Percentiles rank a stretch among this genome's conserved stretches.
phyloP scores from a whole-genome alignment of 768 basidiomycete species.

The Suillus subalutaceus region DNA sequence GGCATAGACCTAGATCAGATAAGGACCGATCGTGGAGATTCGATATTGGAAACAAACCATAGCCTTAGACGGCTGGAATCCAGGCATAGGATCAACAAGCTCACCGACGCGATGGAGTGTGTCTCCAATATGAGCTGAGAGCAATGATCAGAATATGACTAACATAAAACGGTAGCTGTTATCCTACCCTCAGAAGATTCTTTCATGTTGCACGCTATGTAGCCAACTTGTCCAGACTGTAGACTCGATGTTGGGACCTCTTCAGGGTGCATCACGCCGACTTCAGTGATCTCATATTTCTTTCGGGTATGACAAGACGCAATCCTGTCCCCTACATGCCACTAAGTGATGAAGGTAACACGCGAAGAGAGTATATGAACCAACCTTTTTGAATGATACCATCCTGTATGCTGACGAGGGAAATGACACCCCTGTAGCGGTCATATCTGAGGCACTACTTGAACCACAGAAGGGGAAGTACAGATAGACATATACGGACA shows the following conservation, averaged over 20 bases:
- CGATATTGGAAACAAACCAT: conserved; percentile 61
- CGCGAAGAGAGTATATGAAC: conserved; percentile 10
- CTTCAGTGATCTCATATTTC: conserved; percentile 85
- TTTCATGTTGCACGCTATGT: conserved; percentile 96
- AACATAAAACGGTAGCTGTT: no score
- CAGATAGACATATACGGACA: conserved; percentile 49
- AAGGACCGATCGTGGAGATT: conserved; percentile 7
- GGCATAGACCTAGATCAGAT: conserved; percentile 73
- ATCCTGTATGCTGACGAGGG: conserved; percentile 78
- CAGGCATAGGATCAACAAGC: conserved; percentile 80
- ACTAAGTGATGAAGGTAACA: conserved; percentile 6
- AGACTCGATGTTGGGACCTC: conserved; percentile 73
- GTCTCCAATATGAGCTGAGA: conserved; percentile 88
- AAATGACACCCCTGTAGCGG: conserved; percentile 94
- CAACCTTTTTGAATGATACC: conserved; percentile 84
- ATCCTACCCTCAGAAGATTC: conserved; percentile 84
- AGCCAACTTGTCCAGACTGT: conserved; percentile 83
- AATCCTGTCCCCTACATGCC: conserved; percentile 80
- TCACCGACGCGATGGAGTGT: conserved; percentile 81
- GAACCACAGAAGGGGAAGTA: conserved; percentile 8
- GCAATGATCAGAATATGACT: conserved; percentile 11
- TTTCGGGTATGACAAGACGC: conserved; percentile 82
- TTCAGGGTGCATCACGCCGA: conserved; percentile 90
- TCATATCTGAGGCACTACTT: conserved; percentile 68
- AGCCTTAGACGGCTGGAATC: conserved; percentile 89